Evolutionary conservation across 2,329 filamentous ascomycete genomes (phyloP).

Genomic region (Fusarium verticillioides): DNA sequence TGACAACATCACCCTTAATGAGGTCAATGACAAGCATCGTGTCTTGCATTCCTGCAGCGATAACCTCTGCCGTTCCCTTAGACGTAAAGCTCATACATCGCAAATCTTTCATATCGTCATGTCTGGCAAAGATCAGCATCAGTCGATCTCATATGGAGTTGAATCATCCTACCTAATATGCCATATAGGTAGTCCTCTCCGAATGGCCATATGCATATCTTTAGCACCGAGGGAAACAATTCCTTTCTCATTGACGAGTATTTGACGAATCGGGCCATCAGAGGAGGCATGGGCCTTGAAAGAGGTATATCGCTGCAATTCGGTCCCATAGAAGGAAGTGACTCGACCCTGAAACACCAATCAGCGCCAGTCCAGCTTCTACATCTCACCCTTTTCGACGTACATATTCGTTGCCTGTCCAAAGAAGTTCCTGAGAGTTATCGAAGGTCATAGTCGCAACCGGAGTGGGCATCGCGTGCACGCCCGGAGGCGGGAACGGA

Average conservation of each 20-base stretch:
- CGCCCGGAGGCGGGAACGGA: slow-evolving; percentile 80
- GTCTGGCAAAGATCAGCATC: slow-evolving; percentile 55
- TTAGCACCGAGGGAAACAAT: slow-evolving; percentile 85
- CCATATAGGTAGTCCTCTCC: slow-evolving; percentile 87
- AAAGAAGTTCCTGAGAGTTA: slow-evolving; percentile 86
- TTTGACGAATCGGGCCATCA: slow-evolving; percentile 85
- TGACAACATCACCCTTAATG: slow-evolving; percentile 76
- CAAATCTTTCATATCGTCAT: slow-evolving; percentile 84
- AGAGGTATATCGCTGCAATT: slow-evolving; percentile 90
- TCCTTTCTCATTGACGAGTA: slow-evolving; percentile 91
- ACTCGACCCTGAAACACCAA: slow-evolving; percentile 75
- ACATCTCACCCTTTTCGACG: slow-evolving; percentile 45
- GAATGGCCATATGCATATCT: slow-evolving; percentile 88
- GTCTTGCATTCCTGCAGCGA: slow-evolving; percentile 88
- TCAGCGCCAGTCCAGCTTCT: slow-evolving; percentile 37
- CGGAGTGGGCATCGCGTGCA: slow-evolving; percentile 75
- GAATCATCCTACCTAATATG: slow-evolving; percentile 73
- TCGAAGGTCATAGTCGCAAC: slow-evolving; percentile 90
- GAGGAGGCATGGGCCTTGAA: slow-evolving; percentile 79
- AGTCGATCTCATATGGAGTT: background rate
- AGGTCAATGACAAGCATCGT: slow-evolving; percentile 83
- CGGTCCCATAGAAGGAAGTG: slow-evolving; percentile 86
- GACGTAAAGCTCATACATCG: slow-evolving; percentile 96
- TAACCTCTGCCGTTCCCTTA: slow-evolving; percentile 82
- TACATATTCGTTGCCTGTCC: slow-evolving; percentile 93